Percentiles rank a stretch among this genome's conserved stretches.
Conservation (phyloP, 2,329 filamentous ascomycete species). For the Colletotrichum spaethianum region DNA sequence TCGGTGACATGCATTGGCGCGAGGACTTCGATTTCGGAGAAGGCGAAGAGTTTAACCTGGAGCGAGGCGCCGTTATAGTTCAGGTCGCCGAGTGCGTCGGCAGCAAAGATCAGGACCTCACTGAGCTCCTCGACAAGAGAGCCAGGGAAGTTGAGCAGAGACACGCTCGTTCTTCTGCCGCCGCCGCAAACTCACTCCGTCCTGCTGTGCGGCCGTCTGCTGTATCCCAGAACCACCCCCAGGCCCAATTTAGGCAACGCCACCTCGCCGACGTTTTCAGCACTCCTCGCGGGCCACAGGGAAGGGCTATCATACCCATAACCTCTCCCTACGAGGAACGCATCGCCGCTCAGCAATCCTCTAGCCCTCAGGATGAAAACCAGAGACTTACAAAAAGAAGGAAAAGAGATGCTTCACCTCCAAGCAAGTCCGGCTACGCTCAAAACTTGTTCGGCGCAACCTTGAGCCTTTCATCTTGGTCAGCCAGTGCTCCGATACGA, state of each 20-base stretch:
- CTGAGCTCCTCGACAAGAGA: constrained; percentile 80
- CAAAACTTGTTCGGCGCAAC: constrained; percentile 65
- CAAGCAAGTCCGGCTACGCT: constrained; percentile 64
- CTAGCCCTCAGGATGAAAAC: constrained; percentile 43
- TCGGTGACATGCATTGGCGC: constrained; percentile 89
- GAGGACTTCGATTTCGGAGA: constrained; percentile 78
- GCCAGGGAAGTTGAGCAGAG: constrained; percentile 68
- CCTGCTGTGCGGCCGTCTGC: constrained; percentile 37
- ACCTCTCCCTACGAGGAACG: constrained; percentile 78
- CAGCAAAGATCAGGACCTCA: constrained; percentile 81
- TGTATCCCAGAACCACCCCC: constrained; percentile 41
- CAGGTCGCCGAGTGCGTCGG: constrained; percentile 85
- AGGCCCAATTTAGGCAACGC: constrained; percentile 53
- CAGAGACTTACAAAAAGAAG: constrained; percentile 57
- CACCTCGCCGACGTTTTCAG: constrained; percentile 69
- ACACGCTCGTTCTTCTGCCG: constrained; percentile 52
- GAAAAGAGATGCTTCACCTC: constrained; percentile 54
- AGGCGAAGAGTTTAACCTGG: constrained; percentile 86
- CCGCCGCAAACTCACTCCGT: constrained; percentile 45
- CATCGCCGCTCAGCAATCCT: constrained; percentile 50
- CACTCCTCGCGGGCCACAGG: constrained; percentile 64
- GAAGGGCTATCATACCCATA: constrained; percentile 65
- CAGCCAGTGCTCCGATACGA: constrained; percentile 22
- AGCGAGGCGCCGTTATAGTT: constrained; percentile 81
- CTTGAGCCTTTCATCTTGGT: constrained; percentile 53